Base-by-base conservation (phyloP, 2,329 filamentous ascomycete genomes). In the Pseudopithomyces chartarum region DNA sequence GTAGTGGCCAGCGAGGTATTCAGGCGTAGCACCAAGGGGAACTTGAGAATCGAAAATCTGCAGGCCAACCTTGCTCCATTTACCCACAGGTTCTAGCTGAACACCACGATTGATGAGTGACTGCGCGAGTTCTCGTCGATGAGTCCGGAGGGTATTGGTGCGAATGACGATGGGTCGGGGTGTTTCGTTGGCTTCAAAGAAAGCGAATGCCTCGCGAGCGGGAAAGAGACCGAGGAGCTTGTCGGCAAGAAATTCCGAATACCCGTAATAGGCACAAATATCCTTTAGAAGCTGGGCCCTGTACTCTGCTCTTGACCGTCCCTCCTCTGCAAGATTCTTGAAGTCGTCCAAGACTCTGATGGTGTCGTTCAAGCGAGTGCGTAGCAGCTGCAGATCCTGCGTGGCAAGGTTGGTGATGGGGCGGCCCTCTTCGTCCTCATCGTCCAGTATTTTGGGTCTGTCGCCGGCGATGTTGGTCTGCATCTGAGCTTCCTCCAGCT, bases 151-250 rank as follows among this genome's bases (percentile, higher is more conserved):
- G 8, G 94, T 99, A 79, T 99, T 99, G 61, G 95, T 98, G 71
- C 95, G 89, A 73, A 99, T 96, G 63, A 99, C 95, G 56, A 99
- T 88, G 3, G 95, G 95, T 50, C 95, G 87, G 13, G 92, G 87
- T 26, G 91, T 92, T 80, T 99, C 95, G 87, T 99, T 99, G 68
- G 94, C 94, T 80, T 99, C 95, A 80, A 99, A 98, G 79, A 99
- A 99, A 53, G 93, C 93, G 67, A 98, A 96, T 0, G 95, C 95
- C 80, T 99, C 95, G 67, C 90, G 88, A 0, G 95, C 91, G 1
- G 92, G 87, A 79, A 99, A 98, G 6, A 99, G 87, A 71, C 90
- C 89, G 80, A 93, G 92, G 15, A 99, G 87, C 82, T 98, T 99
- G 78, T 97, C 91, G 4, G 93, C 95, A n/a, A 99, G 84, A 79